Percentiles rank a stretch among this genome's conserved stretches.
phyloP scores from a whole-genome alignment of 305 asterid species.

The Rubia balearica region DNA sequence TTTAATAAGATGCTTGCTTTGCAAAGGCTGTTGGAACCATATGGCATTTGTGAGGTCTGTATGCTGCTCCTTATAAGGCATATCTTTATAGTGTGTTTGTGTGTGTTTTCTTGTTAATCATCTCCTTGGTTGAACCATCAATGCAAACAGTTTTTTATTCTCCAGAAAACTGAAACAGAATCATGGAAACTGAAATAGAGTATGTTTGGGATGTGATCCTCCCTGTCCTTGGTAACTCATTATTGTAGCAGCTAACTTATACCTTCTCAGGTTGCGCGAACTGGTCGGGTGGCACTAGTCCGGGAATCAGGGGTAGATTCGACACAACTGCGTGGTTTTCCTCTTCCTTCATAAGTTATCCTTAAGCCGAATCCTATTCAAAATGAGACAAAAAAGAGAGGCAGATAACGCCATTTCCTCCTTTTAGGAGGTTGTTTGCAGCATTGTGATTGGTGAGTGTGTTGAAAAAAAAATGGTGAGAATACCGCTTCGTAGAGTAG shows the following conservation, averaged over 20 bases:
- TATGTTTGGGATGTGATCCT: no score
- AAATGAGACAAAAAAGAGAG: neutral
- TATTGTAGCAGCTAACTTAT: constrained; percentile 1
- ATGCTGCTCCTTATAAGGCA: constrained; percentile 2
- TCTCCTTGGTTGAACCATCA: neutral
- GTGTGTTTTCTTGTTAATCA: neutral
- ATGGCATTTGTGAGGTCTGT: constrained; percentile 90
- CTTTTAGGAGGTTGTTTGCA: neutral
- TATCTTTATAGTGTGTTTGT: neutral
- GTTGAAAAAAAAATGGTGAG: neutral
- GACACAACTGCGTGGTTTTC: constrained; percentile 60
- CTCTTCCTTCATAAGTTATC: constrained; percentile 36
- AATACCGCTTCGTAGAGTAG: neutral
- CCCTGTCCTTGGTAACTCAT: no score
- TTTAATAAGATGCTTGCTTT: constrained; percentile 80
- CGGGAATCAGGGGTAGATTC: constrained; percentile 92
- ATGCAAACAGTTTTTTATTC: no score
- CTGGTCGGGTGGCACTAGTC: constrained; percentile 74
- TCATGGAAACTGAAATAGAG: no score
- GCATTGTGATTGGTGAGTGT: neutral
- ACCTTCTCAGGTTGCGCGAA: constrained; percentile 67
- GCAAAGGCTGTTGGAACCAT: constrained; percentile 71
- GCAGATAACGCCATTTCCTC: neutral
- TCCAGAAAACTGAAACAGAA: no score
- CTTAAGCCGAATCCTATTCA: neutral